These are phyloP conservation scores for Suillus decipiens DNA, from an alignment of 768 basidiomycete genomes.

Conservation along the genomic window DNA sequence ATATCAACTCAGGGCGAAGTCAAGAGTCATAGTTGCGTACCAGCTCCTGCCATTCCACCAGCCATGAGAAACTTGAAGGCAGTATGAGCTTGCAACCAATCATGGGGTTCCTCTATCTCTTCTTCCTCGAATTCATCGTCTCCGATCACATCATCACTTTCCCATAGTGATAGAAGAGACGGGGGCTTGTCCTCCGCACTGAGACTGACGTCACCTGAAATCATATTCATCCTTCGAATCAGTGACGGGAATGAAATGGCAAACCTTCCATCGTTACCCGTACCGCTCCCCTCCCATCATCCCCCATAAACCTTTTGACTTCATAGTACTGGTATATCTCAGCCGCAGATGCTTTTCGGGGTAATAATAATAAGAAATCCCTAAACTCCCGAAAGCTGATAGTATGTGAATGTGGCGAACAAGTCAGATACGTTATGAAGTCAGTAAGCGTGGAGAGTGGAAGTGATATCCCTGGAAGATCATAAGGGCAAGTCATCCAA, in stretches of 20 bases:
- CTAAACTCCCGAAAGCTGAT: constrained; percentile 86
- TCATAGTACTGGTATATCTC: constrained; percentile 90
- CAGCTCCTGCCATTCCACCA: constrained; percentile 92
- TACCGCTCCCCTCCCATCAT: constrained; percentile 76
- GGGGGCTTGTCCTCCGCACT: constrained; percentile 75
- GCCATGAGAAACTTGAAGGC: constrained; percentile 90
- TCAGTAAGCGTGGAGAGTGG: constrained; percentile 71
- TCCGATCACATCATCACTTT: constrained; percentile 25
- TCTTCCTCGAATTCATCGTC: constrained; percentile 48
- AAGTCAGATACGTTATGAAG: constrained; percentile 77
- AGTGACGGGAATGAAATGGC: constrained; percentile 22
- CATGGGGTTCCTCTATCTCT: constrained; percentile 61
- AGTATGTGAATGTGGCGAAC: constrained; percentile 65
- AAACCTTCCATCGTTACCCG: constrained; percentile 90
- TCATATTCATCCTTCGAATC: constrained; percentile 20
- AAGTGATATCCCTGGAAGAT: constrained; percentile 64
- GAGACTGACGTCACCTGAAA: constrained; percentile 73
- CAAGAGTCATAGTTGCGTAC: constrained; percentile 45
- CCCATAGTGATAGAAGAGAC: constrained; percentile 23
- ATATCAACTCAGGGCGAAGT: background rate
- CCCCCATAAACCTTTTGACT: constrained; percentile 63
- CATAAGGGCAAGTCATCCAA: constrained; percentile 19
- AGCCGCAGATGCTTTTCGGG: constrained; percentile 73
- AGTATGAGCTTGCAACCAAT: constrained; percentile 64
- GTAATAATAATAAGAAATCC: constrained; percentile 85